A percentile compares a stretch with the other conserved stretches of the same genome.
Conservation (phyloP, 805 yeast species). For the Pichia membranifaciens region DNA sequence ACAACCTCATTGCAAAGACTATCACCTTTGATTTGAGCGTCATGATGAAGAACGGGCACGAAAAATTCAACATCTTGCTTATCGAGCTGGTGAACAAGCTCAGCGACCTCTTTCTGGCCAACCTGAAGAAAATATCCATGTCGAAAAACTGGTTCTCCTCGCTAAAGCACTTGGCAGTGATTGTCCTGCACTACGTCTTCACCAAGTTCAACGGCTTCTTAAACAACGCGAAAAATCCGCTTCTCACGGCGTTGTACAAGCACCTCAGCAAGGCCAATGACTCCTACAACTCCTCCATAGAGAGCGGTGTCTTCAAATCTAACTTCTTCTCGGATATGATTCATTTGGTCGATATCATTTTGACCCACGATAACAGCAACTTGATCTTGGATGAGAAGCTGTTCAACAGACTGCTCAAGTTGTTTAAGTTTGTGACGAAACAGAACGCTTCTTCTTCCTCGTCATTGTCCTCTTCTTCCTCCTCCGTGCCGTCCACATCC, state of each 20-base stretch:
- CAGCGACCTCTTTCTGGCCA: slow-evolving; percentile 17
- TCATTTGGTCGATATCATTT: slow-evolving; percentile 25
- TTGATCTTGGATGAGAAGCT: slow-evolving; percentile 28
- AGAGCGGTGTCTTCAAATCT: slow-evolving; percentile 27
- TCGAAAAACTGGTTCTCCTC: slow-evolving; percentile 30
- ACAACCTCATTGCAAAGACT: slow-evolving; percentile 23
- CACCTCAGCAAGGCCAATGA: slow-evolving; percentile 30
- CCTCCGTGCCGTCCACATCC: slow-evolving; percentile 24
- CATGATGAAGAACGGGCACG: slow-evolving; percentile 29
- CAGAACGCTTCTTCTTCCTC: slow-evolving; percentile 14
- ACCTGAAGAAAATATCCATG: slow-evolving; percentile 27
- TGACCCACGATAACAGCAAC: slow-evolving; percentile 26
- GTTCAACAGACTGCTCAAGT: slow-evolving; percentile 26
- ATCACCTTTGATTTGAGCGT: slow-evolving; percentile 19
- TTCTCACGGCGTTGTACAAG: slow-evolving; percentile 28
- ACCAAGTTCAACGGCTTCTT: slow-evolving; percentile 32
- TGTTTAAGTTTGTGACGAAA: slow-evolving; percentile 23
- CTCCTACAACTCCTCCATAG: slow-evolving; percentile 29
- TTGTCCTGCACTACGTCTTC: slow-evolving; percentile 27
- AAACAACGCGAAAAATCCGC: slow-evolving; percentile 25
- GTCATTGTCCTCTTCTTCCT: no score
- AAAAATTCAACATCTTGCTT: slow-evolving; percentile 28
- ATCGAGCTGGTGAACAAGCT: slow-evolving; percentile 27
- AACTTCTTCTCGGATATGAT: slow-evolving; percentile 30
- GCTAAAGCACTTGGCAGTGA: slow-evolving; percentile 27